phyloP scores from a whole-genome alignment of 2,329 filamentous ascomycete genomes.

The Fusarium sp. region DNA sequence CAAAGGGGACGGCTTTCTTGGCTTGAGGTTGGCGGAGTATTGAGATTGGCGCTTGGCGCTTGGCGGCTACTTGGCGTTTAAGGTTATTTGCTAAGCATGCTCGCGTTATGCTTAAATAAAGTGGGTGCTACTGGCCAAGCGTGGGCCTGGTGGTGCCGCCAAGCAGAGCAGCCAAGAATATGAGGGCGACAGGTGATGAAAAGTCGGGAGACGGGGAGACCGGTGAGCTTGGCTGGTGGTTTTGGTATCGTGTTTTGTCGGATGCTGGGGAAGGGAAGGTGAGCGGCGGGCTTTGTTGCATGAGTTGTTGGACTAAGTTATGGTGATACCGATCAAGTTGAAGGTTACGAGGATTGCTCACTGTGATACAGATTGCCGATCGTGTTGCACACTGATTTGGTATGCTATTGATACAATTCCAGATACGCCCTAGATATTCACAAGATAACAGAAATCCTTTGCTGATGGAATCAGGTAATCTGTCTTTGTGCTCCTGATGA shows the following conservation, averaged over 20 bases:
- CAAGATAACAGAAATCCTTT: neutral
- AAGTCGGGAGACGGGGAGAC: neutral
- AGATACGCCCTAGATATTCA: neutral
- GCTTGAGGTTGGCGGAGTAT: conserved; percentile 7
- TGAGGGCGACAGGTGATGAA: neutral
- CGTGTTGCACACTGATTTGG: neutral
- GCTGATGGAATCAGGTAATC: neutral
- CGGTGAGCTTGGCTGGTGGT: neutral
- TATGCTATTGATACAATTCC: neutral
- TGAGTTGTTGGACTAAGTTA: neutral
- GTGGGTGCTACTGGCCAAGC: conserved; percentile 8
- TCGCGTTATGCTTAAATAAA: conserved; percentile 22
- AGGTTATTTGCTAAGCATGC: conserved; percentile 30
- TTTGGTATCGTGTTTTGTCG: neutral
- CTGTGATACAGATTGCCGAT: neutral
- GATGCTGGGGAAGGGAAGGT: neutral
- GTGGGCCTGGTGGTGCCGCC: conserved; percentile 11
- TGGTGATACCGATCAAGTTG: neutral
- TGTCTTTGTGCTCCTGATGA: neutral
- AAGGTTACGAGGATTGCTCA: neutral
- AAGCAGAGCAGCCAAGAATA: conserved; percentile 4
- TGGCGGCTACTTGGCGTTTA: conserved; percentile 36
- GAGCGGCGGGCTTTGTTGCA: neutral
- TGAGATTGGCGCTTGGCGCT: conserved; percentile 37
- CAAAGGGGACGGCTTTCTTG: conserved; percentile 16